Conservation (phyloP, 208 protist genomes). For the Crithidia bombi region DNA sequence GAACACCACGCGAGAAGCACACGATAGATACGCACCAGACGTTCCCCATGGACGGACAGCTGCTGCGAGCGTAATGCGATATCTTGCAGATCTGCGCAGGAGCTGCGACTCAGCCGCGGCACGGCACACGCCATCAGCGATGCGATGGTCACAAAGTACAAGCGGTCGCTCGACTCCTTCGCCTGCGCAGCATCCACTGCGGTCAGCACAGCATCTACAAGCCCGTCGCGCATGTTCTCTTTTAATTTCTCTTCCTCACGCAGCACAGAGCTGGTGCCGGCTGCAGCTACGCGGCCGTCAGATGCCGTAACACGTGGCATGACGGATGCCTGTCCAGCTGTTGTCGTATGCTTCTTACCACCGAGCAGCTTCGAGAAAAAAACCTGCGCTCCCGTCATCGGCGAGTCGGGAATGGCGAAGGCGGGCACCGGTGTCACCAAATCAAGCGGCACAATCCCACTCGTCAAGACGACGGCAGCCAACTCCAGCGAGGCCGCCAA, state of each 20-base stretch:
- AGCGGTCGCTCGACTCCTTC: constrained; percentile 58
- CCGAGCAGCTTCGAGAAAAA: constrained; percentile 74
- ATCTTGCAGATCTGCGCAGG: constrained; percentile 20
- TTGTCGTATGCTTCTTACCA: constrained; percentile 14
- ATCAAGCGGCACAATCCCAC: constrained; percentile 52
- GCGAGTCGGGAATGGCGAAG: constrained; percentile 41
- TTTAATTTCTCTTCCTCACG: constrained; percentile 19
- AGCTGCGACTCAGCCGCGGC: constrained; percentile 43
- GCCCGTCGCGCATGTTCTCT: constrained; percentile 49
- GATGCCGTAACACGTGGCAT: neutral
- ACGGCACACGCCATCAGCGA: constrained; percentile 63
- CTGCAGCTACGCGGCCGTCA: neutral
- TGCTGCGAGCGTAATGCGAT: constrained; percentile 34
- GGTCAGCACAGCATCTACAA: constrained; percentile 72
- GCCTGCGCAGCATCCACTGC: constrained; percentile 36
- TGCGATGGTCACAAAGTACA: constrained; percentile 64
- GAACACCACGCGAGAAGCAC: constrained; percentile 58
- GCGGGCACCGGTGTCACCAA: constrained; percentile 36
- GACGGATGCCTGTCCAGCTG: neutral
- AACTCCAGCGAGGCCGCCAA: constrained; percentile 60
- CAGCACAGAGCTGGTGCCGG: neutral
- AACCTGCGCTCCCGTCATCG: constrained; percentile 39
- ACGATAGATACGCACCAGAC: constrained; percentile 51
- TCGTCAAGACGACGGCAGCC: constrained; percentile 56
- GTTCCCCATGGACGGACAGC: constrained; percentile 48